phyloP scores from a whole-genome alignment of 2,329 filamentous ascomycete genomes.

The Cadophora luteo-olivacea region DNA sequence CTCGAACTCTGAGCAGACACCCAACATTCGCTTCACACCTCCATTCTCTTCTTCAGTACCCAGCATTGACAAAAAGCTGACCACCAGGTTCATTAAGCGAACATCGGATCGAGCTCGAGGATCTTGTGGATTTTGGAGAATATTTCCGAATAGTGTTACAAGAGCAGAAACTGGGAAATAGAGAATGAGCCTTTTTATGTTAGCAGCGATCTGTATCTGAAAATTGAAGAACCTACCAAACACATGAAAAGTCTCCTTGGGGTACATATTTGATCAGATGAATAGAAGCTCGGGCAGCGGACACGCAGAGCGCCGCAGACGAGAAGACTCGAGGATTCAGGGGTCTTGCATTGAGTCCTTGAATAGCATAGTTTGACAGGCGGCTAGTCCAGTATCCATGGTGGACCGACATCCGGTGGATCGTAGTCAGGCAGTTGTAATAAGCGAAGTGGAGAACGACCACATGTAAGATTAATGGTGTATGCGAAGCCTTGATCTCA shows the following conservation, averaged over 20 bases:
- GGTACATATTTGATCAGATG: constrained; percentile 95
- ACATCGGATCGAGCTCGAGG: constrained; percentile 86
- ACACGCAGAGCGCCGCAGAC: constrained; percentile 90
- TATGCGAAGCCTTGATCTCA: constrained; percentile 92
- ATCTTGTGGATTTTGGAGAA: constrained; percentile 93
- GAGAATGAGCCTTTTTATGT: constrained; percentile 73
- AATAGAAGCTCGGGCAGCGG: constrained; percentile 90
- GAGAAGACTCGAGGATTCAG: constrained; percentile 95
- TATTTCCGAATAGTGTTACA: constrained; percentile 95
- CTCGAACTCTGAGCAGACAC: constrained; percentile 94
- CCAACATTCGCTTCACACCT: constrained; percentile 91
- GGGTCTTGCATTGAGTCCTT: constrained; percentile 88
- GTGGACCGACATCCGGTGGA: constrained; percentile 97
- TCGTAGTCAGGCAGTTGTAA: constrained; percentile 97
- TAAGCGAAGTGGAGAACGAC: constrained; percentile 96
- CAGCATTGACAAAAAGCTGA: constrained; percentile 88
- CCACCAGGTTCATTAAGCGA: constrained; percentile 89
- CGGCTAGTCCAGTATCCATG: constrained; percentile 98
- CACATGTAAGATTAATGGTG: constrained; percentile 90
- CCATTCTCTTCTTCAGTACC: constrained; percentile 90
- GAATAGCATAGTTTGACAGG: constrained; percentile 92
- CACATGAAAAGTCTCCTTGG: constrained; percentile 91
- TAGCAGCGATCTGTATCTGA: constrained; percentile 35
- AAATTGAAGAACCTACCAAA: constrained; percentile 70
- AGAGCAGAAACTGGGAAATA: constrained; percentile 97